Evolutionary conservation across 495 filamentous ascomycete species (phyloP), one percentile per base, ranked within the genome.

Genomic region (Penicillium paxilli): DNA sequence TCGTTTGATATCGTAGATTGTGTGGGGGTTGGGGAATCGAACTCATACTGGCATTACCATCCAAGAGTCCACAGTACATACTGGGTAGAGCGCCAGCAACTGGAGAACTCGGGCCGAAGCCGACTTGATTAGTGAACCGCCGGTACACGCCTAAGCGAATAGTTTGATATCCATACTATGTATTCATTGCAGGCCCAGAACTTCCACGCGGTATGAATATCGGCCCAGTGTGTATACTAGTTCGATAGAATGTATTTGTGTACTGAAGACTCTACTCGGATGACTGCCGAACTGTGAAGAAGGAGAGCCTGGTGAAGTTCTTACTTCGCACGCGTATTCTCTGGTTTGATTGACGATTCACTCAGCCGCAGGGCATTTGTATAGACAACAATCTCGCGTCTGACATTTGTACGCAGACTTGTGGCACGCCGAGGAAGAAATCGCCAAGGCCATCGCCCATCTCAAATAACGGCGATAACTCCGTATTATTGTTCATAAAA

Each of bases 361-460:
- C 44, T 46, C 44, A 30, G 44, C 44, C 44, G 44, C 44, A 19
- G 24, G 12, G 44, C 44, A 14, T 25, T 24, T 46, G 44, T 24
- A 46, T 0, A 28, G 44, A 22, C 17, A 28, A 25, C 44, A 28
- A 24, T 17, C 25, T 46, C 17, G 21, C 10, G 20, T 14, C 10
- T 21, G 40, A 42, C 40, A 6, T 42, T 10, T 22, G 2, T 22
- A 42, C n/a, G 19, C 19, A 20, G 40, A 22, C 40, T 42, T 16
- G 35, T 20, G 17, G n/a, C 4, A 14, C n/a, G 35, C n/a, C n/a
- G 1, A 23, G 19, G 10, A 10, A 42, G 40, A 42, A 14, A 42
- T 42, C n/a, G 40, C 40, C 35, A 38, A 38, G 35, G 16, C 35
- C 35, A 16, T 19, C 35, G 5, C 35, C 5, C 5, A 38, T 17